These are phyloP conservation scores for Backusella australiensis DNA, from an alignment of 192 early-diverging fungal genomes.

Conservation along the genomic window DNA sequence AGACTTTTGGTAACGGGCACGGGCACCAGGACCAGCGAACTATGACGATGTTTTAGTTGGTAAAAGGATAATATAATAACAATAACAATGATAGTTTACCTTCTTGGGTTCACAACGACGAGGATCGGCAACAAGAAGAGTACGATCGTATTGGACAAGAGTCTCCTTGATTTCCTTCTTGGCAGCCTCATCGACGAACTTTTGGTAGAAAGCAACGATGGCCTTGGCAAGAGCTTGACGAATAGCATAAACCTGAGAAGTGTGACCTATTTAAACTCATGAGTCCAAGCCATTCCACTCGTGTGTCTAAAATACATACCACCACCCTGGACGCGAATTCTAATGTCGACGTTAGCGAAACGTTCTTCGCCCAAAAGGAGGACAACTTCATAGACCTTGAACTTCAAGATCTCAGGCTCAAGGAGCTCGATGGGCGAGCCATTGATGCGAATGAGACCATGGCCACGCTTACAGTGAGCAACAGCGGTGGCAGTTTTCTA, in stretches of 20 bases:
- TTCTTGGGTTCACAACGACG: conserved; percentile 99
- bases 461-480: conserved; percentile 97
- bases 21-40: conserved; percentile 99
- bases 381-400: conserved; percentile 99
- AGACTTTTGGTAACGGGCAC: conserved; percentile 91
- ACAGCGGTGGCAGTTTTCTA: conserved; percentile 99
- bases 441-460: conserved; percentile 97
- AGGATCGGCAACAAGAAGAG: conserved; percentile 97
- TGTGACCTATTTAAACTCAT: conserved; percentile 54
- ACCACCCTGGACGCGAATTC: conserved; percentile 96
- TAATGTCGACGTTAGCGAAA: conserved; percentile 96
- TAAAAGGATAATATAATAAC: not conserved
- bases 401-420: conserved; percentile 94
- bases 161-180: conserved; percentile 99
- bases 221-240: conserved; percentile 99
- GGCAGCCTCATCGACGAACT: conserved; percentile 98
- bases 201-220: conserved; percentile 98
- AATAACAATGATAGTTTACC: not conserved
- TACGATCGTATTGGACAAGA: conserved; percentile 89
- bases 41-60: not conserved
- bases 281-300: not conserved
- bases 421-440: conserved; percentile 94
- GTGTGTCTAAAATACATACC: conserved; percentile 33
- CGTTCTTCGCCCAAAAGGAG: conserved; percentile 94
- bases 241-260: conserved; percentile 97